Base-by-base conservation (phyloP, 2,329 filamentous ascomycete genomes). In the Colletotrichum sidae region DNA sequence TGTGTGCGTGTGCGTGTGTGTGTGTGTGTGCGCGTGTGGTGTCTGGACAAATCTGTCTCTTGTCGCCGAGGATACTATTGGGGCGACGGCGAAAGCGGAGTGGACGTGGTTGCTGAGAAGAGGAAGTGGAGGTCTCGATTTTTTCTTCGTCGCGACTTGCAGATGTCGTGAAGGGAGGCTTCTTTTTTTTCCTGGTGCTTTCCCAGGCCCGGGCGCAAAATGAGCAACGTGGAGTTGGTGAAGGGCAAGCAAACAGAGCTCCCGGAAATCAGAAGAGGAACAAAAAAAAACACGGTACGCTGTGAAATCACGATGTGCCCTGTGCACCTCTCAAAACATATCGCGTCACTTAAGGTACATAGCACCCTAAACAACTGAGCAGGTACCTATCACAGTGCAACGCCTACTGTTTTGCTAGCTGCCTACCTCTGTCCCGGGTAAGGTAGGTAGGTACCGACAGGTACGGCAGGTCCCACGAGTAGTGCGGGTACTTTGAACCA, bases 281-380 rank as follows among this genome's bases (percentile, higher is more conserved):
- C 42, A 52, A 55, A 45, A 13, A 39, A 46, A 47, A 60, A 58
- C 12, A 42, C 33, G 39, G 50, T 49, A 64, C 60, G 51, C 52
- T 53, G 35, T 35, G 17, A 58, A 64, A 67, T 64, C 59, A 65
- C 56, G 50, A 49, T 47, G 45, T 69, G 67, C 60, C 67, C 67
- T 67, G 65, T 68, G 67, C 67, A 25, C 25, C 25, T 25, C 25
- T 25, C 25, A 25, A 25, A 25, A 3, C 25, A 25, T 25, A 25
- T 25, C 25, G 25, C 25, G 25, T 25, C 25, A 25, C 25, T 25
- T 25, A 5, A 25, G 25, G 25, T 25, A 25, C 4, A 25, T 25
- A 25, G 3, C 25, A 25, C 25, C 25, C 25, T 25, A 5, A 25
- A 25, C 25, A 25, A 25, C 25, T 25, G 25, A 25, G 25, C 25